Conservation (phyloP, 208 protist species). For the Phytomonas serpens region DNA sequence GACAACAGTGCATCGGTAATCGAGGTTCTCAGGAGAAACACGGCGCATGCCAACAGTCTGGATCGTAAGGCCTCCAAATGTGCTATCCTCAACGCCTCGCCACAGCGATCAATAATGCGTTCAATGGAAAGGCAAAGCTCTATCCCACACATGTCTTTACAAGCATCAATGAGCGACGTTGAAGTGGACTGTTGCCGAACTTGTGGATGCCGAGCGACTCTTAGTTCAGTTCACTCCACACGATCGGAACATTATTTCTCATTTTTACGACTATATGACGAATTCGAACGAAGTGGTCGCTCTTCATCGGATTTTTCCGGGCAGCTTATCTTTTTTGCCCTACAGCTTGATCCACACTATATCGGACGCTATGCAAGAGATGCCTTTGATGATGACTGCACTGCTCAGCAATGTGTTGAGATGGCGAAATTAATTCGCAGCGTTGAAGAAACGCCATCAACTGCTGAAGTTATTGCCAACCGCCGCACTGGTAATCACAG, state of each 20-base stretch:
- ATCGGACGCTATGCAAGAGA: slow-evolving; percentile 53
- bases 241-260: slow-evolving; percentile 85
- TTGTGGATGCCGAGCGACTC: background rate
- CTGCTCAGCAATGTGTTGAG: slow-evolving; percentile 25
- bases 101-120: slow-evolving; percentile 16
- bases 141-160: background rate
- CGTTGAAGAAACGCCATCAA: slow-evolving; percentile 63
- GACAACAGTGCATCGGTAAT: slow-evolving; percentile 43
- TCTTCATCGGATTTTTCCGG: slow-evolving; percentile 39
- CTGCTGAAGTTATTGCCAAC: slow-evolving; percentile 65
- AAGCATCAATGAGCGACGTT: background rate
- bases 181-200: background rate
- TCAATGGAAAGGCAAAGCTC: background rate
- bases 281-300: slow-evolving; percentile 51
- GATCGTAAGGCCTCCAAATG: slow-evolving; percentile 75
- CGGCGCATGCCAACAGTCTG: slow-evolving; percentile 65
- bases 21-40: slow-evolving; percentile 59
- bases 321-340: slow-evolving; percentile 71
- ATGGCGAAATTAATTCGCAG: slow-evolving; percentile 49
- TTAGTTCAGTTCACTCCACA: slow-evolving; percentile 6
- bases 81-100: slow-evolving; percentile 77
- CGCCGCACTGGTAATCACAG: slow-evolving; percentile 18
- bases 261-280: slow-evolving; percentile 82
- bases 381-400: slow-evolving; percentile 33
- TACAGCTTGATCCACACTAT: slow-evolving; percentile 71